These are phyloP conservation scores for Exophiala sp. DNA, from an alignment of 2,329 filamentous ascomycete genomes.

Conservation along the genomic window DNA sequence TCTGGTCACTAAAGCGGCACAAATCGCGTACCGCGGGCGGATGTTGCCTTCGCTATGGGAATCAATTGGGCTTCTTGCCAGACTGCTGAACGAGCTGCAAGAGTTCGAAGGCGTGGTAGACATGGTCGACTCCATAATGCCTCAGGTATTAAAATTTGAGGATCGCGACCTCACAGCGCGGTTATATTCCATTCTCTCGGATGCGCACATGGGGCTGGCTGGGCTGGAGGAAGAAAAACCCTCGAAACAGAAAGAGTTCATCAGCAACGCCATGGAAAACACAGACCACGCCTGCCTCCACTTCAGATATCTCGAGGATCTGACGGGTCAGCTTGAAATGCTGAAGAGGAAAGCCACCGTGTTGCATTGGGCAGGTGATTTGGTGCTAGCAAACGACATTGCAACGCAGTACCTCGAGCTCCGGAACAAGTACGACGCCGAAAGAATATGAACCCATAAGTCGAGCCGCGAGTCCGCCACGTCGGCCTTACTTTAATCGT, in stretches of 20 bases:
- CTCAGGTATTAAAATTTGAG: conserved; percentile 68
- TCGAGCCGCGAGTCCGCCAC: background rate
- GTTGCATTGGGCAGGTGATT: conserved; percentile 63
- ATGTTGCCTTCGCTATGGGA: conserved; percentile 67
- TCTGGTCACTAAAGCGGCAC: conserved; percentile 67
- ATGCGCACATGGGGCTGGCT: conserved; percentile 72
- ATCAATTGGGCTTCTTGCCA: conserved; percentile 60
- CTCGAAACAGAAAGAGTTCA: conserved; percentile 48
- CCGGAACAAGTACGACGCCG: conserved; percentile 39
- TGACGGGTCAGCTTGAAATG: conserved; percentile 67
- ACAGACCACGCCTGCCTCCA: conserved; percentile 58
- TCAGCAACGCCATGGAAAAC: conserved; percentile 55
- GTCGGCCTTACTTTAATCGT: background rate
- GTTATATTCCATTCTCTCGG: conserved; percentile 65
- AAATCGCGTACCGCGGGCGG: conserved; percentile 63
- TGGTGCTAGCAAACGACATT: conserved; percentile 58
- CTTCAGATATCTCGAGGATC: conserved; percentile 62
- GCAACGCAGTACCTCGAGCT: conserved; percentile 57
- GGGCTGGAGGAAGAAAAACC: conserved; percentile 43
- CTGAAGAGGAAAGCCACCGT: conserved; percentile 76
- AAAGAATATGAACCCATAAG: conserved; percentile 6
- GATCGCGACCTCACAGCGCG: conserved; percentile 57
- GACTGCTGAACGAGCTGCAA: conserved; percentile 61
- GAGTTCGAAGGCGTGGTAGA: conserved; percentile 64
- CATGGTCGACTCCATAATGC: conserved; percentile 64